phyloP scores from a whole-genome alignment of 495 filamentous ascomycete genomes.

The Aspergillus baeticus region DNA sequence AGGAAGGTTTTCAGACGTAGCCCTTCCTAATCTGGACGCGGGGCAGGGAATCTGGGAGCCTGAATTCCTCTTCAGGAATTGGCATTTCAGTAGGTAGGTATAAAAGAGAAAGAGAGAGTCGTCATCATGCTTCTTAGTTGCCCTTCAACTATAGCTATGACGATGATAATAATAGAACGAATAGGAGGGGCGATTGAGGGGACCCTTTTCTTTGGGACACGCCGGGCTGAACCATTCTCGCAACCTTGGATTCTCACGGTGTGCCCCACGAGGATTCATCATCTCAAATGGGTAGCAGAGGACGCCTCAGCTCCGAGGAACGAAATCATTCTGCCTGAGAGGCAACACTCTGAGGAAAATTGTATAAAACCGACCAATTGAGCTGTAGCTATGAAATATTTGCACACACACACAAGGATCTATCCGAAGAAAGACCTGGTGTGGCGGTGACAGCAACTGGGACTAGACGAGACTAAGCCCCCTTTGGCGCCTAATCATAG shows the following conservation, averaged over 20 bases:
- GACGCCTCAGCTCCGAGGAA: conserved; percentile 12
- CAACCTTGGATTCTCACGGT: conserved; percentile 18
- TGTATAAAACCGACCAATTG: not conserved
- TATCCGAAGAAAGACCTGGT: too few relatives aligned
- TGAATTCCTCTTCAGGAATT: conserved; percentile 12
- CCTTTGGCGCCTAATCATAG: conserved; percentile 19
- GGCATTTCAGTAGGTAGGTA: not conserved
- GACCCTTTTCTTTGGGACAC: conserved; percentile 19
- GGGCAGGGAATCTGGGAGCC: conserved; percentile 16
- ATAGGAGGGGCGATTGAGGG: not conserved
- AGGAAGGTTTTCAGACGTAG: not conserved
- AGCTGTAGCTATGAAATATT: not conserved
- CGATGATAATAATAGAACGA: conserved; percentile 15
- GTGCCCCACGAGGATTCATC: conserved; percentile 34
- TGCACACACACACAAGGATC: too few relatives aligned
- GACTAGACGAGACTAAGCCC: conserved; percentile 14
- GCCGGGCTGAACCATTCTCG: conserved; percentile 16
- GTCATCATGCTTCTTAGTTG: conserved; percentile 4
- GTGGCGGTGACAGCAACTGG: conserved; percentile 22
- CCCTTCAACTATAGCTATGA: not conserved
- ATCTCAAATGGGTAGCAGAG: conserved; percentile 3
- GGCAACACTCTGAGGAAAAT: conserved; percentile 6
- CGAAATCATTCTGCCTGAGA: conserved; percentile 23
- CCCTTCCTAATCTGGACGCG: conserved; percentile 4
- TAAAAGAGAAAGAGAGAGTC: conserved; percentile 2